A percentile compares a stretch with the other conserved stretches of the same genome.
phyloP scores from a whole-genome alignment of 108 stramenopile species.

The Nitzschia inconspicua region DNA sequence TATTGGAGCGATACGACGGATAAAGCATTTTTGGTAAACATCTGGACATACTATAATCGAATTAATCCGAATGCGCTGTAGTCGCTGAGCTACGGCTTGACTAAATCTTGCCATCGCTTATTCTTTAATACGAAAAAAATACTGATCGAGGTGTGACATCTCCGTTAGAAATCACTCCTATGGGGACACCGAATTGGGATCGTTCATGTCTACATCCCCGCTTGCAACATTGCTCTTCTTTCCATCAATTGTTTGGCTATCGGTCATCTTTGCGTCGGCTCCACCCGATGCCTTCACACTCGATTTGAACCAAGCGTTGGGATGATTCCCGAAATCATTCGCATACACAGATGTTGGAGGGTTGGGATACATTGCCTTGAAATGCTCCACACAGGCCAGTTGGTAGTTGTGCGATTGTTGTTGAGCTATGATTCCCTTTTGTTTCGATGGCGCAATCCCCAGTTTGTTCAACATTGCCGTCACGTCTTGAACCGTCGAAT shows the following conservation, averaged over 20 bases:
- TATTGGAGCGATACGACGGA: slow-evolving; percentile 86
- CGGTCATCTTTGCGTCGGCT: not conserved
- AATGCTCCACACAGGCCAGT: slow-evolving; percentile 93
- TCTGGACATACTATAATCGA: not conserved
- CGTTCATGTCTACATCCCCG: not conserved
- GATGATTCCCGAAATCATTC: slow-evolving; percentile 94
- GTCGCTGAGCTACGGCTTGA: not conserved
- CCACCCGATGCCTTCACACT: slow-evolving; percentile 33
- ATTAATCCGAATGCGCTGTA: not conserved
- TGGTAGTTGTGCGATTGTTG: slow-evolving; percentile 82
- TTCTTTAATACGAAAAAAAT: not conserved
- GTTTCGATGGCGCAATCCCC: slow-evolving; percentile 45
- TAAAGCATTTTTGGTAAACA: not conserved
- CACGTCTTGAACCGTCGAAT: slow-evolving; percentile 80
- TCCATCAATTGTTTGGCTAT: not conserved
- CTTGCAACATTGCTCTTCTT: not conserved
- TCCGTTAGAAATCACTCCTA: not conserved
- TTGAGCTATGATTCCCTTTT: slow-evolving; percentile 70
- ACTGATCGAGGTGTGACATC: not conserved
- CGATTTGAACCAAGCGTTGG: slow-evolving; percentile 95
- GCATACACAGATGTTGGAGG: slow-evolving; percentile 39
- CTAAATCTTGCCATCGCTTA: not conserved
- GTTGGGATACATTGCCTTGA: slow-evolving; percentile 87
- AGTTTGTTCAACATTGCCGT: slow-evolving; percentile 53
- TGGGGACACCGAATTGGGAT: slow-evolving; percentile 8